Evolutionary conservation across 2,329 filamentous ascomycete genomes (phyloP).

Genomic region (Cryphonectria carpinicola): DNA sequence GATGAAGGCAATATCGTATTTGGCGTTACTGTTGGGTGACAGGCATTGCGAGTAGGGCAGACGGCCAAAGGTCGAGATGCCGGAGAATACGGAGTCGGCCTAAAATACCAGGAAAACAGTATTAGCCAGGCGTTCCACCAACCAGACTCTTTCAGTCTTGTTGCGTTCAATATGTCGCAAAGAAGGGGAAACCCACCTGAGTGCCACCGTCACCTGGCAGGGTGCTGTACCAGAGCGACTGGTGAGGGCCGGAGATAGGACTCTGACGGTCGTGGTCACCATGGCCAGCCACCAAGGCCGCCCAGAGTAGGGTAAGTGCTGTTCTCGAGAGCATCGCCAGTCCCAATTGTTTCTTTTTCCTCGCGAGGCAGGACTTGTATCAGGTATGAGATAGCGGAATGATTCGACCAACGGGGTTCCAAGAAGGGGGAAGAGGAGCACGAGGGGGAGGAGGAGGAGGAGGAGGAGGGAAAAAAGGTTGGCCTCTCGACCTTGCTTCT

Average conservation of each 20-base stretch:
- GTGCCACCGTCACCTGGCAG: constrained; percentile 83
- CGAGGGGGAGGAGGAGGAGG: neutral
- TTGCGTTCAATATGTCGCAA: neutral
- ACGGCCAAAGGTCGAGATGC: constrained; percentile 83
- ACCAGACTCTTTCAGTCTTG: neutral
- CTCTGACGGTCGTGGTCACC: constrained; percentile 63
- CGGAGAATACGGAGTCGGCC: constrained; percentile 88
- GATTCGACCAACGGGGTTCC: neutral
- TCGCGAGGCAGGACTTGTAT: neutral
- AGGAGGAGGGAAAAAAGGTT: neutral
- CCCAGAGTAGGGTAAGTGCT: constrained; percentile 46
- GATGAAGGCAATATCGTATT: constrained; percentile 85
- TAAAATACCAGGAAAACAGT: constrained; percentile 38
- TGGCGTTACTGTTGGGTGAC: constrained; percentile 62
- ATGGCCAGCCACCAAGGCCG: constrained; percentile 61
- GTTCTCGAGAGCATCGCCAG: constrained; percentile 36
- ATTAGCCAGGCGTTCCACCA: constrained; percentile 4
- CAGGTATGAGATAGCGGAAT: neutral
- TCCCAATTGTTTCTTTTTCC: neutral
- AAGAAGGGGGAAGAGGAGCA: neutral
- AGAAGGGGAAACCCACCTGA: constrained; percentile 58
- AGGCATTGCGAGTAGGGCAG: constrained; percentile 79
- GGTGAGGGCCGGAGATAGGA: constrained; percentile 68
- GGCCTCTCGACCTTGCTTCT: constrained; percentile 6
- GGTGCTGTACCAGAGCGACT: constrained; percentile 80